Base-by-base conservation (phyloP, 441 rosid genomes). In the Aleurites moluccanus region DNA sequence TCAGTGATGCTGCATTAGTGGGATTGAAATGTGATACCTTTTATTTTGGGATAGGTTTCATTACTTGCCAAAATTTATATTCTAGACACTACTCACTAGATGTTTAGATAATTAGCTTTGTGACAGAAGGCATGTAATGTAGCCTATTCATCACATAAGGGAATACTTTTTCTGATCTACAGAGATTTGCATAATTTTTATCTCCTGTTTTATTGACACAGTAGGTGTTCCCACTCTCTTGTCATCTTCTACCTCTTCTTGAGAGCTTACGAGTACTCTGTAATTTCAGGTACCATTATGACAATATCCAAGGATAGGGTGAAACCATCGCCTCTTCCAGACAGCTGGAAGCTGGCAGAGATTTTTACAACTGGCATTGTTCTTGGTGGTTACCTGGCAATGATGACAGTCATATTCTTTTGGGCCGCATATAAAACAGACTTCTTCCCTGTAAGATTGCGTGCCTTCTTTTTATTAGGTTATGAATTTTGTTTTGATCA, bases 241-340 rank as follows among this genome's bases (percentile, higher is more conserved):
- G 0, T 16, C 18, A 6, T 16, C 56, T 52, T 20, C n/a, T 52
- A 1, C 9, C n/a, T 72, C 72, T 76, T 78, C 62, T 75, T 69
- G 72, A 76, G 44, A 69, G 52, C 69, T 79, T 40, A 81, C 28
- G 72, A 27, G 27, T 35, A 4, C 61, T 23, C 7, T 64, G 75
- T 63, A 30, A 79, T 85, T 84, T 71, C 87, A 95, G 99, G 99
- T 65, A 95, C 98, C 59, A 95, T 95, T 47, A 95, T 90, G 99
- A 95, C 99, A 5, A 95, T 95, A 85, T 95, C 99, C n/a, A 95
- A 95, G 80, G 99, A 95, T 71, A 89, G 99, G 75, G 99, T 95
- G 84, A 95, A 95, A 73, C 98, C 99, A 70, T 95, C 99, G 79
- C 98, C 97, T 81, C 86, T 91, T 68, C 98, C 97, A 6, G 99